phyloP scores from a whole-genome alignment of 2,329 filamentous ascomycete species.

The Cytospora schulzeri region DNA sequence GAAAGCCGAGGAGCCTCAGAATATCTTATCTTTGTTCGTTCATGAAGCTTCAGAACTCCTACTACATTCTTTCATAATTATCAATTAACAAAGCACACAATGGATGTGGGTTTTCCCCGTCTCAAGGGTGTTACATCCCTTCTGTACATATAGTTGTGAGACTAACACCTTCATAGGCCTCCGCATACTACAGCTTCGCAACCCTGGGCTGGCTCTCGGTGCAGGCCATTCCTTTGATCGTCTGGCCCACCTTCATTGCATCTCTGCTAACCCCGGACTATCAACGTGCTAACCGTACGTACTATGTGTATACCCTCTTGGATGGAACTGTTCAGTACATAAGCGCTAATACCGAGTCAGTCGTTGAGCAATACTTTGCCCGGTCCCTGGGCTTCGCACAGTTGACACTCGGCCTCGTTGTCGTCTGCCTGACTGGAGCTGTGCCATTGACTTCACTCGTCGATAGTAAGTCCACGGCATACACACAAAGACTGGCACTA shows the following conservation, averaged over 20 bases:
- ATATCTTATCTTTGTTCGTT: not conserved
- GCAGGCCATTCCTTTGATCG: conserved; percentile 50
- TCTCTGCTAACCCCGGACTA: conserved; percentile 44
- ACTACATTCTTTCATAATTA: not conserved
- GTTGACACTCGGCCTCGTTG: conserved; percentile 63
- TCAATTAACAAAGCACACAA: not conserved
- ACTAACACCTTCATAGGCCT: conserved; percentile 40
- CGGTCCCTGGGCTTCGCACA: conserved; percentile 70
- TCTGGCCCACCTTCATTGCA: conserved; percentile 51
- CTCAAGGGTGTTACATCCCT: not conserved
- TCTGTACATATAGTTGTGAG: not conserved
- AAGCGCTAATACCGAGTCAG: conserved; percentile 3
- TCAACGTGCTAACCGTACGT: conserved; percentile 38
- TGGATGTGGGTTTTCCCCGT: conserved; percentile 24
- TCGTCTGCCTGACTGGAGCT: conserved; percentile 70
- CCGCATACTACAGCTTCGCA: conserved; percentile 53
- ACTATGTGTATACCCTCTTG: not conserved
- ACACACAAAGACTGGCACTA: not conserved
- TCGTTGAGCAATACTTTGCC: conserved; percentile 72
- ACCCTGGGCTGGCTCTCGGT: conserved; percentile 54
- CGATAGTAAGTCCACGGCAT: conserved; percentile 38
- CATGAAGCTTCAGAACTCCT: not conserved
- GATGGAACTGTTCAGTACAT: not conserved
- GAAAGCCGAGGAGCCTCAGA: not conserved
- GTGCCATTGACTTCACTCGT: conserved; percentile 63